phyloP scores from a whole-genome alignment of 2,329 filamentous ascomycete species.

The Claviceps sp. region DNA sequence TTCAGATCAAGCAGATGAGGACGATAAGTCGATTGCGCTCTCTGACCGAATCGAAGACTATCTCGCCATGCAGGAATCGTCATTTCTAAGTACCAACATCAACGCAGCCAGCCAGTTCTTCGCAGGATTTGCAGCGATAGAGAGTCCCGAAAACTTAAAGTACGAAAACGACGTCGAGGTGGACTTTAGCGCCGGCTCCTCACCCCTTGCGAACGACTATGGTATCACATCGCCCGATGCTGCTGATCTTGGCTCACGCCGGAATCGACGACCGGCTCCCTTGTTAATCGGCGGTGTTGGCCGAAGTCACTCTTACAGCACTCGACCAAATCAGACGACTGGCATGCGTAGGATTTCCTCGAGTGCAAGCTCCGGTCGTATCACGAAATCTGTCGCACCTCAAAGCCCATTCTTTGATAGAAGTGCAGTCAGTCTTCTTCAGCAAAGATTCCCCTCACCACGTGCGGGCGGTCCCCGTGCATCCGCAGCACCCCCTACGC shows the following conservation, averaged over 20 bases:
- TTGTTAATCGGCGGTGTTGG: constrained; percentile 30
- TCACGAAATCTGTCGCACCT: constrained; percentile 19
- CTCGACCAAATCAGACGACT: constrained; percentile 31
- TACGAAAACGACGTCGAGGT: constrained; percentile 1
- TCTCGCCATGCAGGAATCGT: constrained; percentile 7
- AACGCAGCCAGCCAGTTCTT: constrained; percentile 4
- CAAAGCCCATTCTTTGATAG: constrained; percentile 29
- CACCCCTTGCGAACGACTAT: constrained; percentile 6
- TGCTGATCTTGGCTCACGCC: constrained; percentile 40
- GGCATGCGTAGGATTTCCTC: constrained; percentile 43
- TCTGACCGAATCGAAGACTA: constrained; percentile 9
- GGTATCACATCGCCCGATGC: constrained; percentile 35
- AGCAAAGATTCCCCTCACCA: constrained; percentile 27
- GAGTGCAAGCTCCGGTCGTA: constrained; percentile 27
- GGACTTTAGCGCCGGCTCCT: constrained; percentile 3
- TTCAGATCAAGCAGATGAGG: constrained; percentile 6
- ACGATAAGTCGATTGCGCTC: constrained; percentile 4
- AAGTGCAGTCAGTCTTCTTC: constrained; percentile 31
- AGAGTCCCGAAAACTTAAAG: background rate
- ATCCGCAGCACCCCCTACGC: constrained; percentile 34
- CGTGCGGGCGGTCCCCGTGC: constrained; percentile 22
- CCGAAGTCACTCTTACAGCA: constrained; percentile 27
- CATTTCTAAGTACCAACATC: constrained; percentile 5
- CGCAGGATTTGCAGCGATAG: background rate
- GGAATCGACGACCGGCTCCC: constrained; percentile 31